Percentiles rank a stretch among this genome's conserved stretches.
phyloP scores from a whole-genome alignment of 306 rosid species.

The Dryas alaskensis region DNA sequence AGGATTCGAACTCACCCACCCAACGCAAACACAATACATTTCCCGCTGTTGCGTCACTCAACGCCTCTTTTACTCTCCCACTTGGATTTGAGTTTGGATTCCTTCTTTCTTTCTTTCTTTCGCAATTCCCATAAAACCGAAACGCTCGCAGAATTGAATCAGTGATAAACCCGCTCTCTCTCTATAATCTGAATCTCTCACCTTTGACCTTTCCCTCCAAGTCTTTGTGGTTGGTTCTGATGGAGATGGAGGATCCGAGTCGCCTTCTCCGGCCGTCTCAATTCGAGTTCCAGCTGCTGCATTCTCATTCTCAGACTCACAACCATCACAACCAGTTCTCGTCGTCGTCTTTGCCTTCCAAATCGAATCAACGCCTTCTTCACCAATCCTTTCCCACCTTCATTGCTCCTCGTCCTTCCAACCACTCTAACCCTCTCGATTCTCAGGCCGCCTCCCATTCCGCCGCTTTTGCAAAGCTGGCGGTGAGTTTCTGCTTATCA shows the following conservation, averaged over 20 bases:
- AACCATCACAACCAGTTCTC: background rate
- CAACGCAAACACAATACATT: background rate
- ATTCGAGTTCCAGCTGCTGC: conserved; percentile 34
- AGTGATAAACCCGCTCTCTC: background rate
- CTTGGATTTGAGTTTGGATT: background rate
- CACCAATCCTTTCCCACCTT: conserved; percentile 4
- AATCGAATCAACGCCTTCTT: conserved; percentile 1
- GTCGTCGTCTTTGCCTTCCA: conserved; percentile 5
- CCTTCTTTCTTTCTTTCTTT: background rate
- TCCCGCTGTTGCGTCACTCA: conserved; percentile 6
- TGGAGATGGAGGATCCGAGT: conserved; percentile 32
- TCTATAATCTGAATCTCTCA: background rate
- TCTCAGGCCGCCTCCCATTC: conserved; percentile 16
- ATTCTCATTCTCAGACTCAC: conserved; percentile 28
- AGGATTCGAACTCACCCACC: background rate
- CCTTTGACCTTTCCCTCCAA: too few relatives aligned
- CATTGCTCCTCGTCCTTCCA: conserved; percentile 6
- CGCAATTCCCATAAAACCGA: background rate
- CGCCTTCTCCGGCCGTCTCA: conserved; percentile 26
- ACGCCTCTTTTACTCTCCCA: background rate
- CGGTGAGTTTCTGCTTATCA: conserved; percentile 16
- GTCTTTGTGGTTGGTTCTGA: background rate
- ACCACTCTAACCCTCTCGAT: background rate
- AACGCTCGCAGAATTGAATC: background rate
- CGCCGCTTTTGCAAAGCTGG: conserved; percentile 21